These are phyloP conservation scores for Mycena leptocephala DNA, from an alignment of 768 basidiomycete species.

Conservation along the genomic window DNA sequence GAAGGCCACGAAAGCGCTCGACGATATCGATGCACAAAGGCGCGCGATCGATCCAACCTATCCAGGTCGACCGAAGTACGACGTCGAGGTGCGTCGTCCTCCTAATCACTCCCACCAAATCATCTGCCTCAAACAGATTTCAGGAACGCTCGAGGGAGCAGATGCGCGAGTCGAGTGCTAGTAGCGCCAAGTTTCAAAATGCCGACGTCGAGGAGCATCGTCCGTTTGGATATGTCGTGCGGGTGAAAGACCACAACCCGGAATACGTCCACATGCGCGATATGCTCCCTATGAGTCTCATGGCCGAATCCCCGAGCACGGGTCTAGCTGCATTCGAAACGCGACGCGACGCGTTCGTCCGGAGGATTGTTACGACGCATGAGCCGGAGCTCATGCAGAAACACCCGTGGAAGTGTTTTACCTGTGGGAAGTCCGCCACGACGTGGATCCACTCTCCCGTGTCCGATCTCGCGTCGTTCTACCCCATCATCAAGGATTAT, in stretches of 20 bases:
- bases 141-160: background rate
- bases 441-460: slow-evolving; percentile 28
- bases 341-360: slow-evolving; percentile 25
- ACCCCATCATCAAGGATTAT: slow-evolving; percentile 31
- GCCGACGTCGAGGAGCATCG: slow-evolving; percentile 20
- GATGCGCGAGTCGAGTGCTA: background rate
- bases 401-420: slow-evolving; percentile 21
- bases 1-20: slow-evolving; percentile 16
- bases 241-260: slow-evolving; percentile 10
- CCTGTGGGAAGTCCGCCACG: slow-evolving; percentile 15
- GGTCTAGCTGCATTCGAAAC: background rate
- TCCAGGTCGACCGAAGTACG: slow-evolving; percentile 23
- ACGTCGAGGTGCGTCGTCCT: slow-evolving; percentile 12
- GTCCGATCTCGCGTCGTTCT: slow-evolving; percentile 17
- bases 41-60: slow-evolving; percentile 18
- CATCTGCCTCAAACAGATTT: no score
- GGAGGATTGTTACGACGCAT: slow-evolving; percentile 10
- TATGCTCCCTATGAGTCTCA: slow-evolving; percentile 24
- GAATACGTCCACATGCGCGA: slow-evolving; percentile 33
- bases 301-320: background rate
- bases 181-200: slow-evolving; percentile 11
- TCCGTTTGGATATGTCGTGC: slow-evolving; percentile 27
- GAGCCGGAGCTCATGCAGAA: slow-evolving; percentile 30
- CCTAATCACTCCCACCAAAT: background rate
- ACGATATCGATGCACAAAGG: slow-evolving; percentile 22